Base-by-base conservation (phyloP, 208 protist genomes). In the Acanthamoeba triangularis region DNA sequence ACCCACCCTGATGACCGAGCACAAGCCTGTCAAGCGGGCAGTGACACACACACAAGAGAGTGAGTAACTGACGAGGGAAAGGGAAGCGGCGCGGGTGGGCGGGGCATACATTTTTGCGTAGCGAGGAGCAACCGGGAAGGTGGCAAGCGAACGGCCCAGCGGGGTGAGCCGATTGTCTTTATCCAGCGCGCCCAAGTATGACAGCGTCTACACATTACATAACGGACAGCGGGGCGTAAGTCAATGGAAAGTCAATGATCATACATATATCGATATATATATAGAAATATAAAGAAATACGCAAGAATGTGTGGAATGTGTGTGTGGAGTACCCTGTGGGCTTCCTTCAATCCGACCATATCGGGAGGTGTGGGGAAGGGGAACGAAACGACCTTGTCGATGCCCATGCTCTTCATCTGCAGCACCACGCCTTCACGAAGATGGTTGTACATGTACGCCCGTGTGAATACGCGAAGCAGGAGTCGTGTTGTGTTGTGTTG, bases 401-500 rank as follows among this genome's bases (percentile, higher is more conserved):
- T 98, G 72, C 97, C 96, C 98, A 99, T 99, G 30, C 85, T 74
- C 88, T 98, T 99, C 95, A 99, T 98, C 91, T 98, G 98, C 47
- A 99, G 97, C 28, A 99, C 95, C 41, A 98, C 93, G 76, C 95
- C 96, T 95, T 47, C 44, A 47, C 44, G 44, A 47, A 13, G 44
- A 47, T 99, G 93, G 93, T 99, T 99, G 28, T 96, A 98, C 14
- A 98, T 82, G 33, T 98, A 97, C 49, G 99, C 99, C 93, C 99
- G 98, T 5, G 98, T 98, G 94, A 98, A 97, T 2, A 98, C 99
- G 59, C 98, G 95, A 72, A 97, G 96, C 47, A 97, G 80, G 18
- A 99, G 92, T 30, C 99, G 97, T 18, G 98, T 97, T 49, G 97
- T 97, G 98, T 97, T 97, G 95, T 88, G 16, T 93, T 44, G 30